Evolutionary conservation across 2,329 filamentous ascomycete genomes (phyloP), one percentile per base, ranked within the genome.

Genomic region (Zelopaecilomyces penicillatus): DNA sequence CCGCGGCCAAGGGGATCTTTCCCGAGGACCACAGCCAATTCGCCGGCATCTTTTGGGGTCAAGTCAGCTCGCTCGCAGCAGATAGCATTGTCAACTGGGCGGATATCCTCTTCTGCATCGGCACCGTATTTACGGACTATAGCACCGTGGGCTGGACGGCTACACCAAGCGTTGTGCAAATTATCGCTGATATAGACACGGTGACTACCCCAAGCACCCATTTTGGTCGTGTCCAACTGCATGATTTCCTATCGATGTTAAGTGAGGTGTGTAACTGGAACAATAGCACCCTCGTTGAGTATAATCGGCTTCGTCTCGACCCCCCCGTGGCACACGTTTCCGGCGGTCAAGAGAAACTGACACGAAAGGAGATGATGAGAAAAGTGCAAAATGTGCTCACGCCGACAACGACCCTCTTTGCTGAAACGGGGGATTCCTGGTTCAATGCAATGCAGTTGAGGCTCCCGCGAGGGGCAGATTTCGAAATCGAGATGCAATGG

Each of bases 401-500:
- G 3, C 27, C 42, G 6, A 41, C 44, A 7, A 45, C 42, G 34
- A 48, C 46, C 8, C 37, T 48, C 38, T 48, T 48, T 32, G 42
- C 35, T 34, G 46, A 48, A 11, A 48, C 46, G 8, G 46, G 46
- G 8, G 46, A 48, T 30, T 48, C 42, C 11, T 48, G 46, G 48
- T 48, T 48, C 8, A 48, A 48, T 33, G 42, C 42, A 39, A 48
- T 48, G 10, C 46, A 48, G 34, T 30, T 48, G 29, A 19, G 37
- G 29, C 42, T 48, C 30, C 46, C 46, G 31, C 9, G 10, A 8
- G 46, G 46, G 31, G 43, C 46, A 30, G 41, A 44, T 12, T 48
- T 48, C 30, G 43, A 48, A 43, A 48, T 48, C 41, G 43, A 48
- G 41, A 48, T 48, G 46, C 46, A 48, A 37, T 48, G 43, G 46